Base-by-base conservation (phyloP, 2,329 filamentous ascomycete genomes). In the Neopestalotiopsis sp. region DNA sequence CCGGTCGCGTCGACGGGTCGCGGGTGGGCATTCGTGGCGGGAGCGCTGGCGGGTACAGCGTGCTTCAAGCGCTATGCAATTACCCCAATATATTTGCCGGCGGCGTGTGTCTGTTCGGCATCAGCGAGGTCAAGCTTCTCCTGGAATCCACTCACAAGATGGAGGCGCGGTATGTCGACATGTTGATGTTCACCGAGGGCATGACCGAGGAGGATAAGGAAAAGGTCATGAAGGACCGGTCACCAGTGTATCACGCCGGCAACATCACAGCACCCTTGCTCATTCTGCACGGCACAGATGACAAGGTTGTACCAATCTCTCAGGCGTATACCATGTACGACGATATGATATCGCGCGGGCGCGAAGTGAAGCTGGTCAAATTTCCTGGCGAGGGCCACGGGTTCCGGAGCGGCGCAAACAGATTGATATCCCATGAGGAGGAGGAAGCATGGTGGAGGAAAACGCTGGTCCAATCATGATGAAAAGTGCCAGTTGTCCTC, bases 221-320 rank as follows among this genome's bases (percentile, higher is more conserved):
- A 13, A 74, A 73, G 14, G 79, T 86, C 3, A 84, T 83, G 57
- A 76, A 75, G 4, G 83, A 85, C 58, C 78, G 87, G 13, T 88
- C 86, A 67, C 85, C 87, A 0, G 75, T 86, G 14, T 82, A 81
- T 61, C 81, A 85, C 65, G 85, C 83, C 0, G 78, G 82, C n/a
- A 79, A 80, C 66, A 87, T 88, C 67, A 78, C 77, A 53, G 78
- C 83, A 1, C 86, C 87, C 0, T 73, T 91, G 28, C 75, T 90
- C 45, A 76, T 91, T n/a, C 72, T 91, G 5, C 86, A 90, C 28
- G 89, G 89, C 0, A 81, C 81, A 2, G 78, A 78, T 4, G 89
- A 91, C 72, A 84, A 83, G 56, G 83, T 91, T 1, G 89, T 90
- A 17, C 89, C 88, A 0, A 75, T 87, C n/a, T 80, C 83, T 17